phyloP scores from a whole-genome alignment of 306 rosid genomes.

The Corylus avellana region DNA sequence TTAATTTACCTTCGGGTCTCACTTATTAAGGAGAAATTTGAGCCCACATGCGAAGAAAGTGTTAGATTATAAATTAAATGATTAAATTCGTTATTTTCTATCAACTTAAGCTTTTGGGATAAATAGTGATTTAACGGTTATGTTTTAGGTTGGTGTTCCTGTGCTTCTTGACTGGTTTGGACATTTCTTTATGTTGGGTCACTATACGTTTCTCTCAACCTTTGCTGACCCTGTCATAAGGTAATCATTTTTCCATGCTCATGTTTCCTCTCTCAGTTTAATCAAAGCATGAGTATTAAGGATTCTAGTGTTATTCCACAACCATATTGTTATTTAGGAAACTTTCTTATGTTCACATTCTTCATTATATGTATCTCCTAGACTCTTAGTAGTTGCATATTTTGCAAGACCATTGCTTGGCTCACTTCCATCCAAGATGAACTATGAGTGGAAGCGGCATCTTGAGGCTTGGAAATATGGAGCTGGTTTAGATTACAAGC shows the following conservation, averaged over 20 bases:
- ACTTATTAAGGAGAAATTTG: too few species aligned
- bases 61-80: too few species aligned
- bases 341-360: not conserved
- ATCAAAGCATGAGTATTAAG: not conserved
- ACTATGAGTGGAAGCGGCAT: conserved; percentile 68
- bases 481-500: conserved; percentile 89
- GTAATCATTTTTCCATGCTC: conserved; percentile 35
- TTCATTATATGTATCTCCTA: not conserved
- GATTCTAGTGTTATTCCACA: not conserved
- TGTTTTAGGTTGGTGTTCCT: conserved; percentile 75
- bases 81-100: too few species aligned
- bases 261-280: not conserved
- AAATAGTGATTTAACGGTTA: not conserved
- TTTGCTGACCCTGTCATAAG: conserved; percentile 75
- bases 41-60: too few species aligned
- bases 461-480: conserved; percentile 98
- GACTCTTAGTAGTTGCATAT: conserved; percentile 22
- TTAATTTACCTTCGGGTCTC: too few species aligned
- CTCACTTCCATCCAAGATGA: conserved; percentile 55
- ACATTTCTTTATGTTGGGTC: conserved; percentile 82
- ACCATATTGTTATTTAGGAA: conserved; percentile 7
- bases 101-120: too few species aligned
- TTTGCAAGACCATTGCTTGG: conserved; percentile 58
- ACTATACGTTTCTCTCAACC: conserved; percentile 69
- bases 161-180: conserved; percentile 87